These are phyloP conservation scores for Saturnispora galanensis DNA, from an alignment of 805 yeast genomes.

Conservation along the genomic window DNA sequence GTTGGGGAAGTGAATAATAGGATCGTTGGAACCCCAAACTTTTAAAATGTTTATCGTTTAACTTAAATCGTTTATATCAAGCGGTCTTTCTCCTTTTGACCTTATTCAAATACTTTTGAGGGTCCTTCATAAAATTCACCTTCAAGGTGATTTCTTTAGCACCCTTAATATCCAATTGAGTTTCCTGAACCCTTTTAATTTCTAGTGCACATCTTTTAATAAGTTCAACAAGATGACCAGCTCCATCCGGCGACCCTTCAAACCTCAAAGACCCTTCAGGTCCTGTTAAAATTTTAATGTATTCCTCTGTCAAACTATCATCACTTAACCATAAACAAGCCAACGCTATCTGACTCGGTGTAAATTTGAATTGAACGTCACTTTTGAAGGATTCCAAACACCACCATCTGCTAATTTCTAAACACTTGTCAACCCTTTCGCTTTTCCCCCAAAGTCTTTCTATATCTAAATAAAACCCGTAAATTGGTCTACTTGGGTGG, in stretches of 20 bases:
- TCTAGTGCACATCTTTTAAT: conserved; percentile 40
- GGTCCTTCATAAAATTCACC: conserved; percentile 53
- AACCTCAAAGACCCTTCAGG: conserved; percentile 53
- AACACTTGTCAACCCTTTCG: conserved; percentile 66
- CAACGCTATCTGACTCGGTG: conserved; percentile 94
- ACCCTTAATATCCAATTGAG: conserved; percentile 46
- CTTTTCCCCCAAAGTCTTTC: conserved; percentile 55
- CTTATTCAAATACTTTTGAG: conserved; percentile 25
- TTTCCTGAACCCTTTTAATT: conserved; percentile 30
- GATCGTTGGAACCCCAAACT: conserved; percentile 47
- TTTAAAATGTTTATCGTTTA: not conserved
- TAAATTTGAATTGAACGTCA: conserved; percentile 65
- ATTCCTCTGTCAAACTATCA: conserved; percentile 19
- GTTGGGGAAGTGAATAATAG: conserved; percentile 50
- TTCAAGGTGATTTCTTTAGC: conserved; percentile 56
- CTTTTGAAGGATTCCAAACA: conserved; percentile 36
- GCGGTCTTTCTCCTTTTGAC: conserved; percentile 3
- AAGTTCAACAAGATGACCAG: conserved; percentile 34
- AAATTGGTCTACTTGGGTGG: conserved; percentile 82
- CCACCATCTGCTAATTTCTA: conserved; percentile 55
- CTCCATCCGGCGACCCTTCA: conserved; percentile 36
- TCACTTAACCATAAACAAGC: conserved; percentile 70
- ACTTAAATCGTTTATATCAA: not conserved
- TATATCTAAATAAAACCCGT: conserved; percentile 88
- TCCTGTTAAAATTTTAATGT: conserved; percentile 26